Conservation (phyloP, 2,329 filamentous ascomycete species). For the Mycosphaerelloides madeirae region DNA sequence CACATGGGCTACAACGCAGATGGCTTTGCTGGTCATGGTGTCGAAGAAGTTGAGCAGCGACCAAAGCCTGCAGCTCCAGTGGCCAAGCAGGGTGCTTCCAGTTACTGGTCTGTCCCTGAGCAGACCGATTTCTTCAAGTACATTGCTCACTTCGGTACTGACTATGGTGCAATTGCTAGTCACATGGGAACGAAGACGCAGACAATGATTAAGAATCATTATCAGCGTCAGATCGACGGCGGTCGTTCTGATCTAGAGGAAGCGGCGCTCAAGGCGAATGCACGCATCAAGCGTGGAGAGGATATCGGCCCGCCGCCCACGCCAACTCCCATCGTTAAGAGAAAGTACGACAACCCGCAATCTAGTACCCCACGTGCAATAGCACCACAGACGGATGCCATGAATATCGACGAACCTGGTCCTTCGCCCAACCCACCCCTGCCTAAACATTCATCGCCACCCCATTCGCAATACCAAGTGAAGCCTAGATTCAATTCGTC, state of each 20-base stretch:
- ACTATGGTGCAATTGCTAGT: slow-evolving; percentile 69
- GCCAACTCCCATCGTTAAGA: slow-evolving; percentile 45
- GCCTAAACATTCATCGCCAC: slow-evolving; percentile 37
- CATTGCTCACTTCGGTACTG: slow-evolving; percentile 70
- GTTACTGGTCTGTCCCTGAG: slow-evolving; percentile 84
- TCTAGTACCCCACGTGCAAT: slow-evolving; percentile 38
- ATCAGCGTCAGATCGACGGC: slow-evolving; percentile 42
- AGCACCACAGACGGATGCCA: slow-evolving; percentile 40
- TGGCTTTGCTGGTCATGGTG: slow-evolving; percentile 11
- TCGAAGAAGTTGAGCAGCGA: slow-evolving; percentile 24
- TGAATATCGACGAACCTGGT: slow-evolving; percentile 38
- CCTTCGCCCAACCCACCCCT: slow-evolving; percentile 17
- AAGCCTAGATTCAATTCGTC: slow-evolving; percentile 30
- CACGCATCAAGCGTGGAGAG: slow-evolving; percentile 40
- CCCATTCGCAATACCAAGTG: slow-evolving; percentile 22
- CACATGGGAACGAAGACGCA: slow-evolving; percentile 81
- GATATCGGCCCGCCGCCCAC: slow-evolving; percentile 45
- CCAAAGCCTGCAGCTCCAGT: slow-evolving; percentile 19
- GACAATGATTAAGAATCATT: slow-evolving; percentile 69
- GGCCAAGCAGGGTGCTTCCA: slow-evolving; percentile 48
- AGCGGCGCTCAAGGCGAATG: slow-evolving; percentile 40
- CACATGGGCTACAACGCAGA: slow-evolving; percentile 23
- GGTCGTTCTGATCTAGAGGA: slow-evolving; percentile 41
- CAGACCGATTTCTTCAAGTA: slow-evolving; percentile 70
- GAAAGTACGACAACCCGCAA: slow-evolving; percentile 43